Evolutionary conservation across 345 rosid genomes (phyloP).

Genomic region (Aquilaria sinensis): DNA sequence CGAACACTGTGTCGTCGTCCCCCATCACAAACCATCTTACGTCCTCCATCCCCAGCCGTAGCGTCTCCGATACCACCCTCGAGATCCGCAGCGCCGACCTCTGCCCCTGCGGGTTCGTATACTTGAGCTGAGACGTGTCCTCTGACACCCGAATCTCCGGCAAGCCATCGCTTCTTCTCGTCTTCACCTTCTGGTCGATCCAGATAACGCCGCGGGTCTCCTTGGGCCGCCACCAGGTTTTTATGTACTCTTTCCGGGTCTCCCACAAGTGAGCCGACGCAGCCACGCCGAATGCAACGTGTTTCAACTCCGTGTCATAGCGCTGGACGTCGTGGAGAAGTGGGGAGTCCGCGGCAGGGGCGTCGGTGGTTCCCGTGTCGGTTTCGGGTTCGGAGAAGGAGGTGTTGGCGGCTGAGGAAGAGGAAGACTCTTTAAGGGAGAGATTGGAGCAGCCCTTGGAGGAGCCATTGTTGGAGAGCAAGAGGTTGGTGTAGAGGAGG

Average conservation of each 20-base stretch:
- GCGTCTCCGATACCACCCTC: constrained; percentile 65
- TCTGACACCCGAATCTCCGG: constrained; percentile 60
- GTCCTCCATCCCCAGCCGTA: constrained; percentile 53
- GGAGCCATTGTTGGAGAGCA: constrained; percentile 22
- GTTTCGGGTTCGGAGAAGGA: background rate
- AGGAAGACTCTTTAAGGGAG: constrained; percentile 19
- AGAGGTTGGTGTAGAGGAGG: constrained; percentile 41
- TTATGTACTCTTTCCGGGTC: constrained; percentile 70
- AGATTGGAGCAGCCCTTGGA: constrained; percentile 18
- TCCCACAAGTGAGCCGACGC: constrained; percentile 68
- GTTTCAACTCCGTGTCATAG: constrained; percentile 46
- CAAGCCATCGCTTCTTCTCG: constrained; percentile 32
- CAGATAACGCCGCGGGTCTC: constrained; percentile 71
- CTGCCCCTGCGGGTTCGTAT: constrained; percentile 56
- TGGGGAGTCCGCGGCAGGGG: constrained; percentile 10
- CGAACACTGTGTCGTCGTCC: constrained; percentile 71
- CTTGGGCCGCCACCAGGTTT: constrained; percentile 69
- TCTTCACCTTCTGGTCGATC: constrained; percentile 50
- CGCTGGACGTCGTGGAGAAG: constrained; percentile 13
- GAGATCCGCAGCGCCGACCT: constrained; percentile 75
- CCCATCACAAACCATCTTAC: constrained; percentile 89
- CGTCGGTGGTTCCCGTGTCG: background rate
- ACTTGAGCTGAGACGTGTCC: constrained; percentile 63
- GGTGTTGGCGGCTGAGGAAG: constrained; percentile 13
- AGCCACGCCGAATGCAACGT: constrained; percentile 71